Percentiles rank a stretch among this genome's conserved stretches.
Evolutionary conservation across 345 rosid species (phyloP).

Genomic region (Nephelium lappaceum): DNA sequence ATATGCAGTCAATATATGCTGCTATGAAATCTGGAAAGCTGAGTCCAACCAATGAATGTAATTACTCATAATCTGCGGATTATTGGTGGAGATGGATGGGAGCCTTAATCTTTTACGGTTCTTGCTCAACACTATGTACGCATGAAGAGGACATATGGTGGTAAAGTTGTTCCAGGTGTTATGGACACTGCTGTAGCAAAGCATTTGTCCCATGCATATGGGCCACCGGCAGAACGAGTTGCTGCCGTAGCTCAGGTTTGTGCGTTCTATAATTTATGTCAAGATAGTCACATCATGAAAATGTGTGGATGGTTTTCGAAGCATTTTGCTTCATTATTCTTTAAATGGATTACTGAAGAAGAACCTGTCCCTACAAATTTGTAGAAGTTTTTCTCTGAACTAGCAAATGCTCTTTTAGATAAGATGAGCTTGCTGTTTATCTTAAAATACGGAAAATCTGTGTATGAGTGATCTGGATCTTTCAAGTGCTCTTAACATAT

Average conservation of each 20-base stretch:
- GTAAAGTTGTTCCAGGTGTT: constrained; percentile 79
- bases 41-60: constrained; percentile 61
- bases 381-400: not conserved
- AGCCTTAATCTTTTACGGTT: constrained; percentile 75
- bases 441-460: not conserved
- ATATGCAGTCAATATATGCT: constrained; percentile 90
- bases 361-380: not conserved
- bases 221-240: constrained; percentile 75
- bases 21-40: constrained; percentile 87
- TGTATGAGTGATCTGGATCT: not conserved
- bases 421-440: not conserved
- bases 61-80: constrained; percentile 69
- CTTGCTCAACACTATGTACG: constrained; percentile 91
- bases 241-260: constrained; percentile 93
- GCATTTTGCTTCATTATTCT: not conserved
- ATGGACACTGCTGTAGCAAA: constrained; percentile 91
- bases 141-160: constrained; percentile 76
- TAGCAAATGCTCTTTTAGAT: not conserved
- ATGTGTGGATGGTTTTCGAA: not conserved
- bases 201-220: constrained; percentile 95
- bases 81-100: constrained; percentile 90
- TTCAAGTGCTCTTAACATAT: not conserved
- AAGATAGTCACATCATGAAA: not conserved
- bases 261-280: constrained; percentile 8
- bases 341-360: not conserved